Conservation (phyloP, 768 basidiomycete genomes). For the Suillus lakei region DNA sequence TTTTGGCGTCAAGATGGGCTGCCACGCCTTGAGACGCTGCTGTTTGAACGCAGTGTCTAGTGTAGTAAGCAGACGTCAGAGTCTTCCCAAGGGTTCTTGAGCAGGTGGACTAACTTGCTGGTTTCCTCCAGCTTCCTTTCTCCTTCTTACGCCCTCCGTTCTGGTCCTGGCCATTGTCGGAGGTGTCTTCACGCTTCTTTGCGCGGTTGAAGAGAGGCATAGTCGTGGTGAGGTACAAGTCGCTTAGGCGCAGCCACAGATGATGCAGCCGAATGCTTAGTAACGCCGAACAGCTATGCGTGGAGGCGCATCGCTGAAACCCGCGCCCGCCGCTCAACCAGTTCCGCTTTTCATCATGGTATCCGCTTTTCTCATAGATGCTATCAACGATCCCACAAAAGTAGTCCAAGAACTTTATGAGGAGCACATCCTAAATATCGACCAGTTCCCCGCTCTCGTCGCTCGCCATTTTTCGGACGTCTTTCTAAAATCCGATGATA, state of each 20-base stretch:
- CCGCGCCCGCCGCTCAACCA: background rate
- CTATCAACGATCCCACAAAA: slow-evolving; percentile 52
- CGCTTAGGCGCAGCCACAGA: slow-evolving; percentile 11
- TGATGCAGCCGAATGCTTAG: slow-evolving; percentile 7
- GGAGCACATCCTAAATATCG: slow-evolving; percentile 23
- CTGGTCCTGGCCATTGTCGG: slow-evolving; percentile 43
- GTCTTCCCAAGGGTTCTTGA: slow-evolving; percentile 16
- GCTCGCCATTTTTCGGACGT: slow-evolving; percentile 50
- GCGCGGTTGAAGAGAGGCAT: slow-evolving; percentile 65
- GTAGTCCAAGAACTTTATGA: slow-evolving; percentile 56
- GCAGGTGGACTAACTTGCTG: slow-evolving; percentile 65
- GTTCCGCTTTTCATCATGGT: slow-evolving; percentile 47
- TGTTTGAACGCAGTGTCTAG: slow-evolving; percentile 98
- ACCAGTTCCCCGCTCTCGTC: slow-evolving; percentile 47
- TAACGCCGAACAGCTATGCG: background rate
- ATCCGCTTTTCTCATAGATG: slow-evolving; percentile 51
- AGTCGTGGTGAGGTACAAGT: slow-evolving; percentile 21
- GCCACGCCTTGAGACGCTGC: slow-evolving; percentile 99
- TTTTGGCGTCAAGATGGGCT: slow-evolving; percentile 97
- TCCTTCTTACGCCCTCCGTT: slow-evolving; percentile 69
- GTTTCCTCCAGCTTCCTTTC: slow-evolving; percentile 83
- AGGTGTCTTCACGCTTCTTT: slow-evolving; percentile 44
- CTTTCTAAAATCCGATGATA: slow-evolving; percentile 44
- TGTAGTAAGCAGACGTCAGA: slow-evolving; percentile 12
- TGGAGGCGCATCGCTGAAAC: slow-evolving; percentile 7